Evolutionary conservation across 495 filamentous ascomycete species (phyloP).

Genomic region (Thozetella sp.): DNA sequence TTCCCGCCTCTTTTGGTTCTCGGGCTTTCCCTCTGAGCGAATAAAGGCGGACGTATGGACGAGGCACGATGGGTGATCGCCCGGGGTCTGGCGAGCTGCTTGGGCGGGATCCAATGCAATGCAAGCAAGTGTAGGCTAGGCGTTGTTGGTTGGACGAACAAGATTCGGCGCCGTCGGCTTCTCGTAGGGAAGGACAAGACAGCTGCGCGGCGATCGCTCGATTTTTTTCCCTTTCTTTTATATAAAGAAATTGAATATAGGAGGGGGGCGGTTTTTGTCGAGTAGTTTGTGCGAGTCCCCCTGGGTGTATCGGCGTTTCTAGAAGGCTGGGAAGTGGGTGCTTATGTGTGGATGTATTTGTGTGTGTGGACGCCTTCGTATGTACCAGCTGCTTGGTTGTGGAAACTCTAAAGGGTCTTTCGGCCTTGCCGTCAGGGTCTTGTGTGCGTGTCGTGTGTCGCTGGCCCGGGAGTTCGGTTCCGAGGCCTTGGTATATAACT

Average conservation of each 20-base stretch:
- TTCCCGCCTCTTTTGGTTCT: neutral
- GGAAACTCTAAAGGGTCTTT: neutral
- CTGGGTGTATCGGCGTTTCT: no score
- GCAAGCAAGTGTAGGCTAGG: no score
- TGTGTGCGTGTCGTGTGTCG: neutral
- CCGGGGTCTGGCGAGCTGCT: neutral
- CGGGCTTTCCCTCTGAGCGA: neutral
- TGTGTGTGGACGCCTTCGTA: no score
- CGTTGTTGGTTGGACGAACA: neutral
- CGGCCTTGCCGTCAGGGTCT: neutral
- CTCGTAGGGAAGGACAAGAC: neutral
- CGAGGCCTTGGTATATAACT: neutral
- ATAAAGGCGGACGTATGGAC: neutral
- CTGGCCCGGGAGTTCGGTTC: neutral
- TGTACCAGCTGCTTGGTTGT: neutral
- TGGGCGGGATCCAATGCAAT: neutral
- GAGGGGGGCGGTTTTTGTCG: no score
- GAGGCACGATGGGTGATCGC: neutral
- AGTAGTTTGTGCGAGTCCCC: no score
- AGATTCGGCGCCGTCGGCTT: neutral
- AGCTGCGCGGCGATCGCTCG: neutral
- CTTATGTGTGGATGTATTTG: no score
- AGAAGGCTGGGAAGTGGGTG: no score
- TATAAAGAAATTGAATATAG: no score
- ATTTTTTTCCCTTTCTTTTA: no score